A percentile compares a stretch with the other conserved stretches of the same genome.
Conservation (phyloP, 2,329 filamentous ascomycete species). For the Zymoseptoria crescenta region DNA sequence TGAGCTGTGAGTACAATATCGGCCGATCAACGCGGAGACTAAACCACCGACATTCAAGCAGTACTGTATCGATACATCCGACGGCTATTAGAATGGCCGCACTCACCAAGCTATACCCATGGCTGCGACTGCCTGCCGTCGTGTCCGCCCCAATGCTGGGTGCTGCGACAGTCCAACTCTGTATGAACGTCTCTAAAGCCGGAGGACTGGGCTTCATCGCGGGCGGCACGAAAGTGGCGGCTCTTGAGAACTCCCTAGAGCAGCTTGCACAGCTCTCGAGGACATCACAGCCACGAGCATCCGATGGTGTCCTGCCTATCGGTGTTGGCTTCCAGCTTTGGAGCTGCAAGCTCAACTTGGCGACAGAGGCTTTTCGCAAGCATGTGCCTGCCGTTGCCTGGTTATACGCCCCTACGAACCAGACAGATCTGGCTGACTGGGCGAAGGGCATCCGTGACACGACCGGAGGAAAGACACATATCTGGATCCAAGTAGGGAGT, state of each 20-base stretch:
- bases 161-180: constrained; percentile 47
- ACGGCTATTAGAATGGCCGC: neutral
- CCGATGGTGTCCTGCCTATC: constrained; percentile 35
- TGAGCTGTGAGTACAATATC: neutral
- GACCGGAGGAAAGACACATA: constrained; percentile 32
- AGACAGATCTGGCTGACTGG: constrained; percentile 27
- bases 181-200: constrained; percentile 49
- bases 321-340: constrained; percentile 56
- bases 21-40: neutral
- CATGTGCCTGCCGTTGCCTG: constrained; percentile 49
- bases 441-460: constrained; percentile 19
- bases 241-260: constrained; percentile 23
- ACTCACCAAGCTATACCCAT: constrained; percentile 40
- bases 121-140: constrained; percentile 49
- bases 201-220: constrained; percentile 39
- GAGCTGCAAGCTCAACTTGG: constrained; percentile 24
- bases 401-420: constrained; percentile 53
- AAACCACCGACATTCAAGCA: neutral
- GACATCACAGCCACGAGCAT: constrained; percentile 1
- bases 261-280: neutral
- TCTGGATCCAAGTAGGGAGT: constrained; percentile 54
- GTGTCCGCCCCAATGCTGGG: constrained; percentile 59
- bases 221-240: constrained; percentile 28
- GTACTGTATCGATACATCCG: neutral
- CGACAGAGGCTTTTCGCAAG: constrained; percentile 31